A percentile compares a stretch with the other conserved stretches of the same genome.
Evolutionary conservation across 441 rosid genomes (phyloP).

Genomic region (Biscutella laevigata): DNA sequence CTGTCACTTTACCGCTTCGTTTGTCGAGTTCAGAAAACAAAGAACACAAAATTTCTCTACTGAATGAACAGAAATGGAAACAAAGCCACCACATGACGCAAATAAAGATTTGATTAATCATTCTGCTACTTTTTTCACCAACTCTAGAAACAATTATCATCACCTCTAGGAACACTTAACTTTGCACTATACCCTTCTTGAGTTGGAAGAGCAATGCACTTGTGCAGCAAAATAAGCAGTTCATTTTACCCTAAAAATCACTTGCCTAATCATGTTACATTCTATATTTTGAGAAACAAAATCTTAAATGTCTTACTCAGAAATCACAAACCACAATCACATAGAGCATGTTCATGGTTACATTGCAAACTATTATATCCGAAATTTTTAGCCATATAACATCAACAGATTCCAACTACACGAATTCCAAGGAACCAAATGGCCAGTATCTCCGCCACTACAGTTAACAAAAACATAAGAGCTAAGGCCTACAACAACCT

Average conservation of each 20-base stretch:
- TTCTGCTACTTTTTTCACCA: background rate
- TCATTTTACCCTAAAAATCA: background rate
- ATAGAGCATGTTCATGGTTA: background rate
- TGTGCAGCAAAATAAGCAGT: background rate
- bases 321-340: conserved; percentile 4
- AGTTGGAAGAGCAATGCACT: background rate
- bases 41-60: background rate
- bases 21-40: background rate
- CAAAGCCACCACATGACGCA: background rate
- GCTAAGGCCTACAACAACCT: conserved; percentile 28
- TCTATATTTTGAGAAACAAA: background rate
- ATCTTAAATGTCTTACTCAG: background rate
- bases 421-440: conserved; percentile 23
- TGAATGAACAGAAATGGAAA: background rate
- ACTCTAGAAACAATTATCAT: background rate
- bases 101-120: background rate
- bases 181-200: background rate
- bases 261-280: background rate
- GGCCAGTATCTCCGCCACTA: conserved; percentile 23
- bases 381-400: conserved; percentile 26
- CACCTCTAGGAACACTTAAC: too few relatives aligned
- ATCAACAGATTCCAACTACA: conserved; percentile 29
- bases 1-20: background rate
- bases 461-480: conserved; percentile 27
- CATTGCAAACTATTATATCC: conserved; percentile 9